A percentile compares a stretch with the other conserved stretches of the same genome.
Conservation (phyloP, 352 stramenopile genomes). For the Globisporangium solare region DNA sequence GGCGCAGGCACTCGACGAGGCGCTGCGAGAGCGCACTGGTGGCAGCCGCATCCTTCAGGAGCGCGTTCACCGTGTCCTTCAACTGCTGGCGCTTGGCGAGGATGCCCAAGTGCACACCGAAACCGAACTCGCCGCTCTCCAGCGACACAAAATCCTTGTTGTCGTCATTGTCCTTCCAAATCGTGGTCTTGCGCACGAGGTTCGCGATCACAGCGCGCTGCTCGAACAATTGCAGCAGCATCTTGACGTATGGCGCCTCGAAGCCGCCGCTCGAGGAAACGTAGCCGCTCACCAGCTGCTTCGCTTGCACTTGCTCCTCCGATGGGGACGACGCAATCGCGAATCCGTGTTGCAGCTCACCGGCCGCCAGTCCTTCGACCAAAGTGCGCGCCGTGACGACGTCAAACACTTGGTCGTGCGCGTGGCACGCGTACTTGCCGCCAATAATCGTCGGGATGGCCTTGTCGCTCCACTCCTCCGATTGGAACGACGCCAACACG, state of each 20-base stretch:
- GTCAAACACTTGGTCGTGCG: slow-evolving; percentile 72
- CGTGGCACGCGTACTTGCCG: slow-evolving; percentile 74
- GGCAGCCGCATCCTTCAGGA: slow-evolving; percentile 27
- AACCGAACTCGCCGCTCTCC: slow-evolving; percentile 70
- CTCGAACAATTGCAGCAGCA: slow-evolving; percentile 73
- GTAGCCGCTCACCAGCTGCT: slow-evolving; percentile 48
- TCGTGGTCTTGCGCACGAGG: slow-evolving; percentile 55
- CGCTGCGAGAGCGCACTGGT: slow-evolving; percentile 33
- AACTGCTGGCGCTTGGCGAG: slow-evolving; percentile 66
- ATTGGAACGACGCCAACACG: slow-evolving; percentile 88
- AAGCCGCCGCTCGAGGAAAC: slow-evolving; percentile 57
- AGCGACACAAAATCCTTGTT: slow-evolving; percentile 24
- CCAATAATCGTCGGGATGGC: slow-evolving; percentile 68
- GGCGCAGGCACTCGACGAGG: slow-evolving; percentile 37
- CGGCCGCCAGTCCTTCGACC: slow-evolving; percentile 57
- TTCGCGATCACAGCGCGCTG: slow-evolving; percentile 68
- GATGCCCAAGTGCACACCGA: slow-evolving; percentile 64
- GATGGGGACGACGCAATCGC: slow-evolving; percentile 30
- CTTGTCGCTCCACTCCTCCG: slow-evolving; percentile 58
- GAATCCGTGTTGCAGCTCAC: slow-evolving; percentile 72
- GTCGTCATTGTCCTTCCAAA: slow-evolving; percentile 62
- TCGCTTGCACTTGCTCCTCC: slow-evolving; percentile 19
- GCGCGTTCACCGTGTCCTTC: slow-evolving; percentile 48
- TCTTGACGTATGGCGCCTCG: slow-evolving; percentile 74
- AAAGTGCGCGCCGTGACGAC: slow-evolving; percentile 74